Conservation (phyloP, 257 asterid genomes). For the Plectranthus barbatus region DNA sequence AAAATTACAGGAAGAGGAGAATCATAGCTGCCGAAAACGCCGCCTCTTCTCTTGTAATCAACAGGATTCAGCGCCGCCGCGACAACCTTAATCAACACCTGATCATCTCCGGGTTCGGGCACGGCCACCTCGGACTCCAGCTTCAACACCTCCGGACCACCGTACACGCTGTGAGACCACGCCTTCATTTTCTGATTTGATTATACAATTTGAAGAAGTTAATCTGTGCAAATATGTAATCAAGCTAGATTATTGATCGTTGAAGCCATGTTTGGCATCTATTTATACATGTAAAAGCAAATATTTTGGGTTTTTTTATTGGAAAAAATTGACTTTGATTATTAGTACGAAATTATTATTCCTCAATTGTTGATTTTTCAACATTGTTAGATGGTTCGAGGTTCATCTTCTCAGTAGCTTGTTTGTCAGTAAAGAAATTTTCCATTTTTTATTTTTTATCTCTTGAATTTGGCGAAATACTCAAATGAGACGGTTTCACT, state of each 20-base stretch:
- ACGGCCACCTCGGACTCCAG: slow-evolving; percentile 38
- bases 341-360: no score
- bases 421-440: no score
- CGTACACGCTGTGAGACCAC: slow-evolving; percentile 59
- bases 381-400: no score
- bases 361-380: no score
- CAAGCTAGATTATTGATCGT: not conserved
- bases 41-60: slow-evolving; percentile 67
- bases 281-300: not conserved
- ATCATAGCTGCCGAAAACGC: slow-evolving; percentile 56
- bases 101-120: slow-evolving; percentile 57
- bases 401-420: no score
- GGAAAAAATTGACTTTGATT: no score
- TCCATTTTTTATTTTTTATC: no score
- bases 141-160: slow-evolving; percentile 65
- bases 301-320: not conserved
- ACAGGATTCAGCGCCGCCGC: slow-evolving; percentile 88
- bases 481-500: no score
- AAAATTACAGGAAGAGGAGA: slow-evolving; percentile 78
- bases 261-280: not conserved
- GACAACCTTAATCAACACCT: slow-evolving; percentile 66
- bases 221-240: no score
- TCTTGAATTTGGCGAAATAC: no score
- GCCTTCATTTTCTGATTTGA: slow-evolving; percentile 48
- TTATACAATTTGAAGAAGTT: no score